Conservation (phyloP, 2,329 filamentous ascomycete species). For the Zasmidium angulare region DNA sequence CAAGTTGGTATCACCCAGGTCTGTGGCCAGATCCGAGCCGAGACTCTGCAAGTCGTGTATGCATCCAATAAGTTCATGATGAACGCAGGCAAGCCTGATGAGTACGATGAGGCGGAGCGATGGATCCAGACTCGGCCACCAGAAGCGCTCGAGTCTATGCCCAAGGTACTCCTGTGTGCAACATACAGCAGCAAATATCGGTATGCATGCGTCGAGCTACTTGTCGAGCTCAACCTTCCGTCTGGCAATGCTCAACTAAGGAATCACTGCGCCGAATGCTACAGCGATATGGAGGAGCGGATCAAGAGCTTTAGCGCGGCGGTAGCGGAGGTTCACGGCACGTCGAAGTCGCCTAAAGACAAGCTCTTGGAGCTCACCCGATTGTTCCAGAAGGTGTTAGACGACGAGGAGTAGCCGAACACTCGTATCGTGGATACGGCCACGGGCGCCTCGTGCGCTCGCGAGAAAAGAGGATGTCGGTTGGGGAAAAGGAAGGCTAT, state of each 20-base stretch:
- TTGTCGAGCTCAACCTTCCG: not conserved
- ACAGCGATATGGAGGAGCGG: not conserved
- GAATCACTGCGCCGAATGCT: not conserved
- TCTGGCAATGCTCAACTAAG: not conserved
- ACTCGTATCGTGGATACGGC: no score
- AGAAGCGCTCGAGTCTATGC: not conserved
- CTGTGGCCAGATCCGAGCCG: constrained; percentile 8
- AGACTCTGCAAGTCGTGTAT: constrained; percentile 11
- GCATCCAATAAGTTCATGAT: constrained; percentile 10
- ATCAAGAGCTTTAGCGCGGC: not conserved
- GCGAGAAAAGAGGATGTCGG: no score
- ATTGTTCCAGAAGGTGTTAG: no score
- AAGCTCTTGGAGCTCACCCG: not conserved
- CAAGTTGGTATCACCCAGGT: constrained; percentile 7
- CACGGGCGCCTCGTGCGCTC: no score
- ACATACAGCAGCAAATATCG: not conserved
- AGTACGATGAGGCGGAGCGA: not conserved
- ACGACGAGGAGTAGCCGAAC: no score
- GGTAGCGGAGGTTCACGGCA: not conserved
- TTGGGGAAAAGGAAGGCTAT: no score
- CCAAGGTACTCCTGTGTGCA: not conserved
- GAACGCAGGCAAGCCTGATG: not conserved
- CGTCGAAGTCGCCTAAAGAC: not conserved
- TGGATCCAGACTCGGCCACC: not conserved
- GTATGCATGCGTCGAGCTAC: not conserved